Evolutionary conservation across 495 filamentous ascomycete genomes (phyloP), one percentile per base, ranked within the genome.

Genomic region (Articulospora tetracladia): DNA sequence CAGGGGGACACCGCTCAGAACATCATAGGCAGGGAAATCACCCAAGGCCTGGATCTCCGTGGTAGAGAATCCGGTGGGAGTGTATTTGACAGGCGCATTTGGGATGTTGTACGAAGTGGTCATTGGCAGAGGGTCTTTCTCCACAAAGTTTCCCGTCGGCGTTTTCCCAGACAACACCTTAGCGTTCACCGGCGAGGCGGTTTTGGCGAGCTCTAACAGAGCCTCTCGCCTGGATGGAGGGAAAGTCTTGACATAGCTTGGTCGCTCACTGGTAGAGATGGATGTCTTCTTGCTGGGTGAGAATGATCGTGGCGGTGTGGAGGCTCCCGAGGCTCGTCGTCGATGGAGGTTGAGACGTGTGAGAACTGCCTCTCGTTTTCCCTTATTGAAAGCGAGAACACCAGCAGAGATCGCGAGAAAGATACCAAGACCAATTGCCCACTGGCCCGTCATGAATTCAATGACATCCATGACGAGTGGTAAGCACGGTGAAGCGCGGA

Each of bases 11-110:
- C 90, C 92, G 57, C 86, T 90, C 8, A 97, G 74, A 3, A 76
- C 71, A 32, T 90, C 80, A 73, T 97, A 96, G 64, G 95, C 86
- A 1, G 92, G 91, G 62, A 96, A 95, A 60, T 91, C 82, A 0
- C 91, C 92, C 19, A 95, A 74, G 0, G 78, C 80, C 57, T 84
- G 83, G 69, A 96, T 78, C 58, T 96, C 92, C 23, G 80, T 79
- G 1, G 85, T 75, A 3, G 90, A 86, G 59, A 81, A 76, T 11
- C 78, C 78, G 30, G 70, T 79, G 23, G 63, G 71, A 28, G 69
- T 66, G 41, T 71, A 76, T 47, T 74, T 74, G 2, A 63, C 59
- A 53, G 62, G 56, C 19, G 65, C 68, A 15, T 71, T 69, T 8
- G 69, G 62, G n/a, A 64, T 47, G 51, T 70, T 69, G 48, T 76